Percentiles rank a stretch among this genome's conserved stretches.
phyloP scores from a whole-genome alignment of 768 basidiomycete genomes.

The Serendipita sp. region DNA sequence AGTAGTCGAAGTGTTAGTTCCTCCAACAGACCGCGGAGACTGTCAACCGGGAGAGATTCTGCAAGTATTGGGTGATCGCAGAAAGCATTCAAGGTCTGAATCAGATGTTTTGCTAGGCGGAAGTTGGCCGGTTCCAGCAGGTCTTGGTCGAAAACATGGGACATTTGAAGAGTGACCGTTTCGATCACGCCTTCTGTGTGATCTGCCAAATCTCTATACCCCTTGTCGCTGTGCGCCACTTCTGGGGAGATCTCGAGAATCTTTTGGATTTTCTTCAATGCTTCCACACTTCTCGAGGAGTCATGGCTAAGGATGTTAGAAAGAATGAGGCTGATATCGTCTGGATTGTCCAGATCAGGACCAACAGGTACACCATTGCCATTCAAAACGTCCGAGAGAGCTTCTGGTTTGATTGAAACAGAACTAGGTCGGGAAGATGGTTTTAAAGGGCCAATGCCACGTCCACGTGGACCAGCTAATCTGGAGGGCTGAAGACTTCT shows the following conservation, averaged over 20 bases:
- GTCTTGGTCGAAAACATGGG: slow-evolving; percentile 75
- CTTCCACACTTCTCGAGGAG: slow-evolving; percentile 72
- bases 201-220: slow-evolving; percentile 64
- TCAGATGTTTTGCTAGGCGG: slow-evolving; percentile 89
- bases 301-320: slow-evolving; percentile 83
- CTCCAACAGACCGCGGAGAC: slow-evolving; percentile 72
- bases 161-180: slow-evolving; percentile 81
- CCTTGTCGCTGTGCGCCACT: slow-evolving; percentile 45
- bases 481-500: slow-evolving; percentile 63
- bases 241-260: slow-evolving; percentile 66
- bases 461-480: slow-evolving; percentile 47
- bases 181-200: slow-evolving; percentile 75
- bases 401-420: slow-evolving; percentile 20
- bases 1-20: slow-evolving; percentile 82
- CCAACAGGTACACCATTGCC: slow-evolving; percentile 16
- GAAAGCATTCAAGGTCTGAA: slow-evolving; percentile 89
- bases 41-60: slow-evolving; percentile 71
- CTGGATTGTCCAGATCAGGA: slow-evolving; percentile 20
- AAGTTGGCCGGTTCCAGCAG: slow-evolving; percentile 66
- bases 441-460: slow-evolving; percentile 11
- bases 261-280: slow-evolving; percentile 83
- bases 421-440: slow-evolving; percentile 12
- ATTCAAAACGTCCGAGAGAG: slow-evolving; percentile 9
- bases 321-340: slow-evolving; percentile 62
- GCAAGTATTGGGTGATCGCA: slow-evolving; percentile 82